Conservation (phyloP, 208 protist species). For the Naegleria fowleri region DNA sequence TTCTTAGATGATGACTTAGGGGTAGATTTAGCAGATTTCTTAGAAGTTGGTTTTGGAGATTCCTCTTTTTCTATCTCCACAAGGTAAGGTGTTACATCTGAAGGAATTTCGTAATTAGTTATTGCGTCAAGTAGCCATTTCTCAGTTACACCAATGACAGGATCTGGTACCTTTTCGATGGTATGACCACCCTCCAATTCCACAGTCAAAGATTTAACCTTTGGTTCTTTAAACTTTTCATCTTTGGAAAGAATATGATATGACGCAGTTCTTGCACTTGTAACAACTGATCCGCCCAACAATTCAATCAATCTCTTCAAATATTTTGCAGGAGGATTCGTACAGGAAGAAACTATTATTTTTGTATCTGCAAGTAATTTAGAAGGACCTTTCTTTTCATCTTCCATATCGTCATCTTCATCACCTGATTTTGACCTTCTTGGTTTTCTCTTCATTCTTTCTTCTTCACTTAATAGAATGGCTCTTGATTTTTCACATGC, state of each 20-base stretch:
- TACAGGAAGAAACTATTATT: not conserved
- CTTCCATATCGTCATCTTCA: not conserved
- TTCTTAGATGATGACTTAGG: not conserved
- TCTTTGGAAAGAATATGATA: not conserved
- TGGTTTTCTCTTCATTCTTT: not conserved
- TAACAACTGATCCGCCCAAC: not conserved
- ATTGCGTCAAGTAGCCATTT: not conserved
- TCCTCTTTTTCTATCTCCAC: not conserved
- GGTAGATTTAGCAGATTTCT: not conserved
- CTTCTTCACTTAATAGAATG: not conserved
- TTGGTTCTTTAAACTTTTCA: not conserved
- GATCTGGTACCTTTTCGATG: no score
- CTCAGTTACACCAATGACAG: not conserved
- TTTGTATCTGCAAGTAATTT: not conserved
- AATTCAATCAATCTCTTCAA: slow-evolving; percentile 3
- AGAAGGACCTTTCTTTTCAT: not conserved
- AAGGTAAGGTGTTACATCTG: not conserved
- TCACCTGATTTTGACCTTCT: not conserved
- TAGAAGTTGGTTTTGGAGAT: not conserved
- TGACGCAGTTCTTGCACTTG: not conserved
- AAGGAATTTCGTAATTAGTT: not conserved
- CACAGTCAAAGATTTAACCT: not conserved
- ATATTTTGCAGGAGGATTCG: not conserved
- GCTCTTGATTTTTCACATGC: not conserved
- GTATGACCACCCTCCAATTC: not conserved